Evolutionary conservation across 2,329 filamentous ascomycete genomes (phyloP), one percentile per base, ranked within the genome.

Genomic region (Raffaelea deltoideospora): DNA sequence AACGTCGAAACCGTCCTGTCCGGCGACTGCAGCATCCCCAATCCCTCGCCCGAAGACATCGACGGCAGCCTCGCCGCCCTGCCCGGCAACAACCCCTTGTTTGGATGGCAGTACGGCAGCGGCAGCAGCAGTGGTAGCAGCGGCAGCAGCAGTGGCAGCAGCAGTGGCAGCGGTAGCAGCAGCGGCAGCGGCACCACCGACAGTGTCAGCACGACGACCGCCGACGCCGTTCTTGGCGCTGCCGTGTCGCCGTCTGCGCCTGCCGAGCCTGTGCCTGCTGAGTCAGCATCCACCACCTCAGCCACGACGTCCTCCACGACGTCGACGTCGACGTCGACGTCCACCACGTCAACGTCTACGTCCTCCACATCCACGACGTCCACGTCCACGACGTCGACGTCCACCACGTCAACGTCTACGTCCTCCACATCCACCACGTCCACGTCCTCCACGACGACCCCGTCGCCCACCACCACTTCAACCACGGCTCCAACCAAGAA

Each of bases 11-110:
- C 64, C 37, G 67, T 68, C 30, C 45, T 69, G 32, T 52, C 50
- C 30, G 56, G 52, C 20, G 54, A 61, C 39, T 78, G 73, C 61
- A 64, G 58, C 41, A 67, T 72, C 34, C 38, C 50, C 24, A 61
- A 64, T 21, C 58, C 60, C 3, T 48, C 69, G 24, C 50, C 66
- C 21, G 68, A 70, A 47, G 45, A 56, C 21, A 53, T 67, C 26
- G 50, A 49, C 11, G 63, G 64, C 15, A 51, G 54, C 21, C 45
- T 77, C 43, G 47, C 51, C 14, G 51, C 52, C 14, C 63, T 79
- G 14, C 72, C 74, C 2, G 71, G 74, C 21, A 57, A 63, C 52
- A 69, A 70, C 55, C 60, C 63, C 4, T 49, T 75, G n/a, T 59
- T 59, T 27, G 64, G 67, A 32, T 77, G 64, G 61, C 47, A 53